A percentile compares a stretch with the other conserved stretches of the same genome.
Conservation (phyloP, 2,329 filamentous ascomycete species). For the Xylariaceae sp. region DNA sequence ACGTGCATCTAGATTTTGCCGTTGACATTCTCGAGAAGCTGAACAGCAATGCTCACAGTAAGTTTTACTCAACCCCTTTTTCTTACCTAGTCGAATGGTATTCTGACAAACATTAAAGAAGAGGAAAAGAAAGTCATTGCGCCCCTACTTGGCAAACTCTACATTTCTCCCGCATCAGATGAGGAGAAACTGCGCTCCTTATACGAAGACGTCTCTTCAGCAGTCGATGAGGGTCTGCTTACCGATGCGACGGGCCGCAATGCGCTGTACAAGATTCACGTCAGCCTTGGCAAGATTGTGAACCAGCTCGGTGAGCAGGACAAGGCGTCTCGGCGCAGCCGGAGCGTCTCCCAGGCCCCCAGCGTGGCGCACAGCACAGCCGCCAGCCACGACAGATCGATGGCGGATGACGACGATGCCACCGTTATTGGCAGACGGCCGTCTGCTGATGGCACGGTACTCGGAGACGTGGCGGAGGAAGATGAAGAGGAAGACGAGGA, state of each 20-base stretch:
- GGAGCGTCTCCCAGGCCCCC: conserved; percentile 17
- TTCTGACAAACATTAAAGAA: conserved; percentile 43
- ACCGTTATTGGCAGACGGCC: conserved; percentile 2
- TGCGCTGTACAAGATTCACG: conserved; percentile 62
- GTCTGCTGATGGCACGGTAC: conserved; percentile 4
- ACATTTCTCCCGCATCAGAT: conserved; percentile 63
- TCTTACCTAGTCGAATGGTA: neutral
- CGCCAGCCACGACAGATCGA: conserved; percentile 8
- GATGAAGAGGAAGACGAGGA: conserved; percentile 10
- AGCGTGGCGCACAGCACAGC: conserved; percentile 6
- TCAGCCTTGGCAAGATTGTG: conserved; percentile 62
- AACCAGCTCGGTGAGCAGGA: conserved; percentile 47
- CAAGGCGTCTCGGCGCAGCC: conserved; percentile 17
- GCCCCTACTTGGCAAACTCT: conserved; percentile 73
- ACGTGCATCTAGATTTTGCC: conserved; percentile 76
- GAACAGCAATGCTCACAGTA: conserved; percentile 61
- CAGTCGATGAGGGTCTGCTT: conserved; percentile 57
- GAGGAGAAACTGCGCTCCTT: conserved; percentile 53
- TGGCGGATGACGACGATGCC: conserved; percentile 10
- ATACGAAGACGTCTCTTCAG: conserved; percentile 54
- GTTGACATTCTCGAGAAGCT: conserved; percentile 71
- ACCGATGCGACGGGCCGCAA: conserved; percentile 59
- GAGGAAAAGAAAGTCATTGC: conserved; percentile 83
- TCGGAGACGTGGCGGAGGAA: conserved; percentile 20
- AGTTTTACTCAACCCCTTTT: conserved; percentile 32